Base-by-base conservation (phyloP, 108 stramenopile genomes). In the Schizochytrium sp. region DNA sequence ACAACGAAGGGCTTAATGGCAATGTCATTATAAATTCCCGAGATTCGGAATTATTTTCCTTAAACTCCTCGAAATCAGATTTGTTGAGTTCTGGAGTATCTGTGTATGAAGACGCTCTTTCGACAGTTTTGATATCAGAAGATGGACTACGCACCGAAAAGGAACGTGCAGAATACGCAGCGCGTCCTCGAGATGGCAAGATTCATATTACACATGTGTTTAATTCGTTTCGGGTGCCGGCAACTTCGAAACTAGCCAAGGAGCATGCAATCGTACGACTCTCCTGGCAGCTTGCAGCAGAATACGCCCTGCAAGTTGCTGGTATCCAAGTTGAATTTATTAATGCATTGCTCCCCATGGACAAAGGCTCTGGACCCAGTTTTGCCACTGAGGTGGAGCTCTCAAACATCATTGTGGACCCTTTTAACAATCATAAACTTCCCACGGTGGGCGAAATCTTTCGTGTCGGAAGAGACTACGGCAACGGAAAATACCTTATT, bases 201-300 rank as follows among this genome's bases (percentile, higher is more conserved):
- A 1, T 83, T 10, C 76, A 83, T 53, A 5, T 83, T 8, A 83
- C 76, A 2, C 76, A 83, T 40, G 76, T 83, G 7, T 83, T 42
- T 5, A 83, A 83, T 40, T 2, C 76, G 1, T 83, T 83, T 53
- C 8, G 55, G 45, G 76, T 83, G 45, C 10, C 12, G 45, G 50
- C 76, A 0, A 28, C 12, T 8, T 83, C 76, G 10, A 28, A 10
- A 8, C 76, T 83, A 13, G 5, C 50, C 50, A 83, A 55, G 50
- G 76, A 83, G 53, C 76, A 83, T 42, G 76, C 49, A n/a, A 47
- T 83, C 15, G 76, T 83, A 53, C 5, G 53, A 7, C 76, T 83
- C 47, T 83, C 76, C 5, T 83, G 76, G 76, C 76, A 55, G 53
- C 50, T 55, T 38, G 76, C 76, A 5, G 76, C 76, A 12, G 76